Evolutionary conservation across 306 rosid species (phyloP), one percentile per base, ranked within the genome.

Genomic region (Glycine soja): DNA sequence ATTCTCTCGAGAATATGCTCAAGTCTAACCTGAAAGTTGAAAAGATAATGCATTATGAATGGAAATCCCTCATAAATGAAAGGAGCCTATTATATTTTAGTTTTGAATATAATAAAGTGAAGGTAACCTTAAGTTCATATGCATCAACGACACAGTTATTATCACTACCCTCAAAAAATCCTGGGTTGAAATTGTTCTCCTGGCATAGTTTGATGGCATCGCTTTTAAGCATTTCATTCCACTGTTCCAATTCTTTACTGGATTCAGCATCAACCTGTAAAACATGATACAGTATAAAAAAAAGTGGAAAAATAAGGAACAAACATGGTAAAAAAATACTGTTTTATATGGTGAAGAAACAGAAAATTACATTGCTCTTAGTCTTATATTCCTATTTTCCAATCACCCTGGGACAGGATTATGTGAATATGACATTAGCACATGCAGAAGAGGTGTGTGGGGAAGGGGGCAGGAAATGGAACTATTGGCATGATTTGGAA

Each of bases 1-100:
- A 95, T 90, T 84, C 99, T 90, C 87, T 93, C 99, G 38, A 95
- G 97, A 75, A 93, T 93, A 86, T 95, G 99, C 87, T 93, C 99
- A 73, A 95, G 92, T 84, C 99, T 89, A 75, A 93, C 93, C 99
- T 95, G 93, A 65, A 85, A 71, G 70, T 86, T 79, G 67, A 58
- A 63, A 52, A 64, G 59, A 74, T 36, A 24, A 30, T 48, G 34
- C 76, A 57, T 63, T 78, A 52, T 36, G 19, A 42, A 72, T 70
- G 34, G 30, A 62, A 36, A 86, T 46, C 18, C 54, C 70, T 77
- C 71, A 54, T 50, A 69, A 53, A 61, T 43, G 43, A 77, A 63
- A 65, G 38, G 52, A 72, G 71, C 5, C 8, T 52, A 40, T 10
- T 10, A 40, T 53, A 62, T 62, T 75, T 77, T 10, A 24, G 72